Base-by-base conservation (phyloP, 176 grass and related monocot genomes). In the Zea luxurians region DNA sequence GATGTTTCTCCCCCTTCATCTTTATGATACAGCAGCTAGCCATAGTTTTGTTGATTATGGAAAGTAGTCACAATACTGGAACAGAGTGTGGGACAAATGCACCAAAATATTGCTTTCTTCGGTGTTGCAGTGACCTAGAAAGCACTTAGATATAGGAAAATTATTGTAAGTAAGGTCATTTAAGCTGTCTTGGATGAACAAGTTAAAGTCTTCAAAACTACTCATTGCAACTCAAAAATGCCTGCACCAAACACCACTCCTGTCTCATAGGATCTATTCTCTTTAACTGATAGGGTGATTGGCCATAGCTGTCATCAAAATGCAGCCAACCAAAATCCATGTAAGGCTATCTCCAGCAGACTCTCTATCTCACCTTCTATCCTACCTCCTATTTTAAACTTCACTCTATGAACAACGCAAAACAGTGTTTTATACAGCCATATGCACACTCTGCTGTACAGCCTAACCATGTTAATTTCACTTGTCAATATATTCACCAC, bases 81-180 rank as follows among this genome's bases (percentile, higher is more conserved):
- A 87, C 35, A 82, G 1, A 74, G 16, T 48, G 81, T 66, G 54
- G 65, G 42, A 36, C 21, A 80, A 74, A 17, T 74, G 13, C 1
- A 50, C 8, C 8, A 0, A 49, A 34, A 34, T 13, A 13, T 71
- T 5, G 27, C 40, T 79, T 73, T 79, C 50, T 66, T 37, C 8
- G 17, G n/a, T 10, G 21, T 55, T 59, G 48, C 60, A 79, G 0
- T 20, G 40, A 71, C 48, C 10, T 58, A 58, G 59, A 20, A 17
- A 85, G 10, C 27, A 66, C 78, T 37, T 78, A 10, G 27, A 45
- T 55, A 43, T 12, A 37, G 27, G 18, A 37, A 78, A 72, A 45
- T 55, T 27, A 72, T 16, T n/a, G 4, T 78, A 55, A 55, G 8
- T 48, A 55, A 37, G 15, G 15, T 7, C 62, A 50, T 5, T 12